A percentile compares a stretch with the other conserved stretches of the same genome.
These are phyloP conservation scores for Spiromastix sp. DNA, from an alignment of 2,329 filamentous ascomycete genomes.

Conservation along the genomic window DNA sequence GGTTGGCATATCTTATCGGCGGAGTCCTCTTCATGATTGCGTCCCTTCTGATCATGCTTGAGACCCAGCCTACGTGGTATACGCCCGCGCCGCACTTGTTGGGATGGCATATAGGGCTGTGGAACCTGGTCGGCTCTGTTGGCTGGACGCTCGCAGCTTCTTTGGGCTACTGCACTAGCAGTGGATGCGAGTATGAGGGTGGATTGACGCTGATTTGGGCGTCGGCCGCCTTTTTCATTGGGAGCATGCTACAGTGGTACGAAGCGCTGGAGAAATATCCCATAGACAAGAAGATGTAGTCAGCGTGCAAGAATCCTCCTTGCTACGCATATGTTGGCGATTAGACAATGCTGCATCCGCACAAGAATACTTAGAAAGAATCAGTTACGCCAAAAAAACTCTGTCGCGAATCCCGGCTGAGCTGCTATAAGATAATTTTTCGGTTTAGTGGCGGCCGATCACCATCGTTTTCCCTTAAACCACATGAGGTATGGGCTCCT, in stretches of 20 bases:
- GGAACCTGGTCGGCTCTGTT: conserved; percentile 54
- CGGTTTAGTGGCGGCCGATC: background rate
- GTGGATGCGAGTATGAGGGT: conserved; percentile 41
- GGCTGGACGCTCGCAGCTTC: conserved; percentile 43
- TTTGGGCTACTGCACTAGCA: conserved; percentile 18
- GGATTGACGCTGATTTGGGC: conserved; percentile 37
- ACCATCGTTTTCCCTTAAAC: no score
- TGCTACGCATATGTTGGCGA: background rate
- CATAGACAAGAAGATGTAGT: conserved; percentile 22
- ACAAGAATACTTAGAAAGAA: background rate
- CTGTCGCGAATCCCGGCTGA: no score
- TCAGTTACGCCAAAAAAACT: background rate
- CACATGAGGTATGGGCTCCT: no score
- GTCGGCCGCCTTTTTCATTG: conserved; percentile 33
- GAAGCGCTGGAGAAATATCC: conserved; percentile 40
- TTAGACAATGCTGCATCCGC: background rate
- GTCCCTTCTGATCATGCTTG: conserved; percentile 40
- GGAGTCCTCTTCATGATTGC: conserved; percentile 49
- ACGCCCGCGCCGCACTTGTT: conserved; percentile 45
- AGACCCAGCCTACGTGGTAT: conserved; percentile 56
- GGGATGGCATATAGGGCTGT: conserved; percentile 58
- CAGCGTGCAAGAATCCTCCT: background rate
- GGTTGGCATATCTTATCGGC: conserved; percentile 53
- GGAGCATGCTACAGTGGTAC: conserved; percentile 40
- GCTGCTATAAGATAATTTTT: background rate